phyloP scores from a whole-genome alignment of 2,329 filamentous ascomycete species.

The Thelonectria olida region DNA sequence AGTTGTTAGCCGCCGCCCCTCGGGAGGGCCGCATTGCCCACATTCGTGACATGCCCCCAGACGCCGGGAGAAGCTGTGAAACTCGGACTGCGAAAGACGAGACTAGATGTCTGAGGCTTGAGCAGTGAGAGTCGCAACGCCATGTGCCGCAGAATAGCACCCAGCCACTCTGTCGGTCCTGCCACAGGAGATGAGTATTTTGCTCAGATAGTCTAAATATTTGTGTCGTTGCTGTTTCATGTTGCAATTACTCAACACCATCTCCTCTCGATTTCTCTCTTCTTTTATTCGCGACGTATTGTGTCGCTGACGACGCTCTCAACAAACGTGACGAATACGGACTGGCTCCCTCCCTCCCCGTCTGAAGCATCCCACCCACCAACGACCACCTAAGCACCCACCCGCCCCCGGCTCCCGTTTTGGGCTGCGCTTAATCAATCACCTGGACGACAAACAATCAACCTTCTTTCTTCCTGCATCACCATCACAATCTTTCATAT shows the following conservation, averaged over 20 bases:
- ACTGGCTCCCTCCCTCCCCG: slow-evolving; percentile 2
- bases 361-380: background rate
- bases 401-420: background rate
- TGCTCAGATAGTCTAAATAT: background rate
- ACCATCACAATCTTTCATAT: background rate
- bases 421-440: background rate
- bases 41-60: slow-evolving; percentile 14
- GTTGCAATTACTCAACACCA: background rate
- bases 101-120: background rate
- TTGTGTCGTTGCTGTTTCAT: background rate
- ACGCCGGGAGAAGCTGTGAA: slow-evolving; percentile 26
- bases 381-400: background rate
- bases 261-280: background rate
- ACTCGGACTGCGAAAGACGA: no score
- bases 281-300: background rate
- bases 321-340: background rate
- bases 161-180: slow-evolving; percentile 20
- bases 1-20: slow-evolving; percentile 9
- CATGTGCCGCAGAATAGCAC: slow-evolving; percentile 35
- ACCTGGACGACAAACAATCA: background rate
- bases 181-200: no score
- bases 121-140: slow-evolving; percentile 26
- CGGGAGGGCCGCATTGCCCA: slow-evolving; percentile 25
- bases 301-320: slow-evolving; percentile 6
- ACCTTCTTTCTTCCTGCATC: background rate